A percentile compares a stretch with the other conserved stretches of the same genome.
phyloP scores from a whole-genome alignment of 305 asterid genomes.

The Fraxinus angustifolia region DNA sequence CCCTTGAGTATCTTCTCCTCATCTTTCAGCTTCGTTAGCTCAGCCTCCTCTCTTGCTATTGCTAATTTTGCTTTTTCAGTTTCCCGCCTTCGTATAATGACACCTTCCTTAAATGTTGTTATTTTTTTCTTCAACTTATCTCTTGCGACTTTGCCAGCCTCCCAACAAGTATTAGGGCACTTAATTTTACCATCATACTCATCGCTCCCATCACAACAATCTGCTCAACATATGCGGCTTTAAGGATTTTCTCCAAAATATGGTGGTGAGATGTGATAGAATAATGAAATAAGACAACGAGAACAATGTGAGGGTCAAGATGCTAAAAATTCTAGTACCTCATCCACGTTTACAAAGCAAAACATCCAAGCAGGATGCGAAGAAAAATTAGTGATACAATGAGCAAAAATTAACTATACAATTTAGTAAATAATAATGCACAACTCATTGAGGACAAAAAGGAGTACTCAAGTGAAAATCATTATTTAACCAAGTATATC shows the following conservation, averaged over 20 bases:
- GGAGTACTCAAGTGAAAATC: background rate
- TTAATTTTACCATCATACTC: conserved; percentile 76
- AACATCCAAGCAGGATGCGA: background rate
- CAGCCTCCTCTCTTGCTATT: conserved; percentile 69
- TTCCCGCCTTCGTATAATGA: conserved; percentile 54
- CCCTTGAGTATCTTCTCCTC: conserved; percentile 82
- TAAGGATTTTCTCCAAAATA: background rate
- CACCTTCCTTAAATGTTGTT: conserved; percentile 70
- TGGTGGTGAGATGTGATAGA: background rate
- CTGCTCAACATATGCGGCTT: conserved; percentile 45
- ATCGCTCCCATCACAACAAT: conserved; percentile 98
- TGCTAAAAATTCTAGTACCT: background rate
- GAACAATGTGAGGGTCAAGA: background rate
- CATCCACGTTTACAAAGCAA: background rate
- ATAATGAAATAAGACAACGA: background rate
- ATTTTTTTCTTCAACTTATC: conserved; percentile 81
- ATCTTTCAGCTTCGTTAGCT: conserved; percentile 58
- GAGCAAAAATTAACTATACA: background rate
- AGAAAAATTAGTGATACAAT: background rate
- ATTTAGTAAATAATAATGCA: background rate
- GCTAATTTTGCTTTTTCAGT: conserved; percentile 65
- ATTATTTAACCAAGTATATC: background rate
- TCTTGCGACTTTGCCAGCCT: conserved; percentile 86
- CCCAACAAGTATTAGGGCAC: conserved; percentile 94
- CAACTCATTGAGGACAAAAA: background rate